These are phyloP conservation scores for Tylopilus sp. DNA, from an alignment of 768 basidiomycete species.

Conservation along the genomic window DNA sequence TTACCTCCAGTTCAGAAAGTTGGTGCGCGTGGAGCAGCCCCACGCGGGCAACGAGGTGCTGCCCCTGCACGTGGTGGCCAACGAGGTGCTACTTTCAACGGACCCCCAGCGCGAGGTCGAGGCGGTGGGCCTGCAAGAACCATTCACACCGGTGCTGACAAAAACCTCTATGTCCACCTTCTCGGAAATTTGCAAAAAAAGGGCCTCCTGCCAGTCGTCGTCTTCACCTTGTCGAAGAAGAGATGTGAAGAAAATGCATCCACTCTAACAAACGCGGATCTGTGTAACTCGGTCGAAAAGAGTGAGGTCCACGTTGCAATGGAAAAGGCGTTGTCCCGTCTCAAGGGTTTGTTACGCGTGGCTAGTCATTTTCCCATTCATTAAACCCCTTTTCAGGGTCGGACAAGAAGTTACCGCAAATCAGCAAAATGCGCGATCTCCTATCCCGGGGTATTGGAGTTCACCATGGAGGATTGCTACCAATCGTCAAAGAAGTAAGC, in stretches of 20 bases:
- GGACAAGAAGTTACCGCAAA: conserved; percentile 92
- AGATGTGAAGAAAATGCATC: conserved; percentile 94
- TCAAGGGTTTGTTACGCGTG: conserved; percentile 65
- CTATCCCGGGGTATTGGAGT: conserved; percentile 93
- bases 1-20: conserved; percentile 79
- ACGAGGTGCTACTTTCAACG: conserved; percentile 45
- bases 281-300: conserved; percentile 88
- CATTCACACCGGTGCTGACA: conserved; percentile 72
- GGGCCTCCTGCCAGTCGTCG: conserved; percentile 84
- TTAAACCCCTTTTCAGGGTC: conserved; percentile 51
- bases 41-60: conserved; percentile 45
- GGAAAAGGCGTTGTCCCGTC: conserved; percentile 84
- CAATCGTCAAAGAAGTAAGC: conserved; percentile 92
- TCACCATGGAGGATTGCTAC: conserved; percentile 94
- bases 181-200: conserved; percentile 84
- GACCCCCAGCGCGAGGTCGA: conserved; percentile 34
- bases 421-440: conserved; percentile 83
- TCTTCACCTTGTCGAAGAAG: conserved; percentile 97
- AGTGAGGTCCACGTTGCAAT: conserved; percentile 95
- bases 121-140: conserved; percentile 50
- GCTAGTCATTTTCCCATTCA: neutral
- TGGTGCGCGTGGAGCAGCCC: conserved; percentile 72
- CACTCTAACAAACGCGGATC: conserved; percentile 82
- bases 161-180: conserved; percentile 91
- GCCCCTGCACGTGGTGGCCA: conserved; percentile 51